phyloP scores from a whole-genome alignment of 1,284 basidiomycete genomes.

The Volvariella surrecta region DNA sequence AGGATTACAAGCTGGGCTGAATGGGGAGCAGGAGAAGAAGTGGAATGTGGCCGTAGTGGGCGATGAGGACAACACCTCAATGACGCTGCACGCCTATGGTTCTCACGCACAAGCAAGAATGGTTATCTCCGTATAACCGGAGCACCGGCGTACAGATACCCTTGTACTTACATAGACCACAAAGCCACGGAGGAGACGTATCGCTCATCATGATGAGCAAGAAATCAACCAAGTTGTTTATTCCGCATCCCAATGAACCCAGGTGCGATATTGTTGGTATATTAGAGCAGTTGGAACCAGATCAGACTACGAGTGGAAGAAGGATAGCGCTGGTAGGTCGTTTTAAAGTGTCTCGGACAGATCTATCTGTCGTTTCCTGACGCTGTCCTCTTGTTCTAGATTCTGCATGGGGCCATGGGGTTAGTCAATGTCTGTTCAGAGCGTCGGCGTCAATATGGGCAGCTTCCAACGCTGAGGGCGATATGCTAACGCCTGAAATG shows the following conservation, averaged over 20 bases:
- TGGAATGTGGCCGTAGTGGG: too few relatives aligned
- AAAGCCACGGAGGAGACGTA: too few relatives aligned
- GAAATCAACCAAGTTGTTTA: slow-evolving; percentile 35
- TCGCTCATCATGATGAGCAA: slow-evolving; percentile 3
- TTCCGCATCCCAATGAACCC: slow-evolving; percentile 46
- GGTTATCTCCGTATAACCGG: too few relatives aligned
- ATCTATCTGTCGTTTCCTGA: not conserved
- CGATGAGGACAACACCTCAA: too few relatives aligned
- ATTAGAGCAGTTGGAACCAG: slow-evolving; percentile 51
- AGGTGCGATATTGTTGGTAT: slow-evolving; percentile 47
- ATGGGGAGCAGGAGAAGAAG: slow-evolving; percentile 8
- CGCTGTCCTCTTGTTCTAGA: slow-evolving; percentile 28
- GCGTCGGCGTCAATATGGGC: too few relatives aligned
- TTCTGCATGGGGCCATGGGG: slow-evolving; percentile 74
- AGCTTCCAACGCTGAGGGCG: not conserved
- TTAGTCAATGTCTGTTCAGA: slow-evolving; percentile 24
- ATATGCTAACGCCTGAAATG: not conserved
- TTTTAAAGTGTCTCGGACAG: slow-evolving; percentile 5
- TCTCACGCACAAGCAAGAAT: too few relatives aligned
- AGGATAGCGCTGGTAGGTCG: slow-evolving; percentile 60
- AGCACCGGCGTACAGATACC: too few relatives aligned
- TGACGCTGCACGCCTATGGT: too few relatives aligned
- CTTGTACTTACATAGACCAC: too few relatives aligned
- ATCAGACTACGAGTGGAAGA: slow-evolving; percentile 40
- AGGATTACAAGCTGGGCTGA: slow-evolving; percentile 11